Base-by-base conservation (phyloP, 1,284 basidiomycete genomes). In the Naganishia cerealis region DNA sequence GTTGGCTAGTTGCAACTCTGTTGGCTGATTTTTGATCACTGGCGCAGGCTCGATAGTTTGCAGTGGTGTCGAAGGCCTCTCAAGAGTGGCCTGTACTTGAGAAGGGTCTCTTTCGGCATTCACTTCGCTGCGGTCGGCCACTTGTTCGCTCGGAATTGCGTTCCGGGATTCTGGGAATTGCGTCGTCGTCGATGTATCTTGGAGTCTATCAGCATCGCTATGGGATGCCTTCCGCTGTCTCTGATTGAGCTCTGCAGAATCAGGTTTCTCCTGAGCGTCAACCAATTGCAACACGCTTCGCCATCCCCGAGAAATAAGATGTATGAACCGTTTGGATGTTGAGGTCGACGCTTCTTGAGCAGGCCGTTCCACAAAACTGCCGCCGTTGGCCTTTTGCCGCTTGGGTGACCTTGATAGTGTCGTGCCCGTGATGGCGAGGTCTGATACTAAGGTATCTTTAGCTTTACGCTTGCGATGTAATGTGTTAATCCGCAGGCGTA, bases 401-500 rank as follows among this genome's bases (percentile, higher is more conserved):
- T 63, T 63, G n/a, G 61, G 61, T 6, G 61, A 63, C 21, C 61
- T 40, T 4, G 46, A 39, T 9, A 24, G 46, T 15, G 38, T 15
- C 6, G 50, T 21, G 12, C 21, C n/a, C 10, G 36, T 42, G 29
- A 54, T 26, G 33, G 54, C 61, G 18, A 21, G 21, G 40, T 63
- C 61, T 21, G 13, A 21, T 36, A 8, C 50, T 5, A 39, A 42
- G 10, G 9, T n/a, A 9, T 53, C 21, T 16, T 53, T 16, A 8
- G 38, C 43, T 40, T 63, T 54, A 39, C 61, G 61, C 50, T 63
- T 63, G 36, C 61, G 61, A 18, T 63, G 61, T 24, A 63, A 53
- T 8, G 61, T 63, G 46, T 63, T 63, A 10, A 63, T 54, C 1
- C 61, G 61, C 13, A 63, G 36, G 53, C 50, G 61, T 7, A 63